Percentiles rank a stretch among this genome's conserved stretches.
phyloP scores from a whole-genome alignment of 306 rosid genomes.

The Inga laurina region DNA sequence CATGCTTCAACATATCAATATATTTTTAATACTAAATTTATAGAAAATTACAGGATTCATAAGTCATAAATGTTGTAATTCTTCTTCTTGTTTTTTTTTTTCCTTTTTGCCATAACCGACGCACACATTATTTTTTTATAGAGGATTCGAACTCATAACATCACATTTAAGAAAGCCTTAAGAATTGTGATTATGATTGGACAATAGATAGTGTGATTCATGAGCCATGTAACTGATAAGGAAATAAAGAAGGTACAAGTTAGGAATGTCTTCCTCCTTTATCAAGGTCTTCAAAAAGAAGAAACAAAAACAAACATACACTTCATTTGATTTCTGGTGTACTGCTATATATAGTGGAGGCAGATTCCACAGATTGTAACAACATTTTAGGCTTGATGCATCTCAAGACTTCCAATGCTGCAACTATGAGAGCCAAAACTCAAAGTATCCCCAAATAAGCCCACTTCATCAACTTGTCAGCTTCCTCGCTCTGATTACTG shows the following conservation, averaged over 20 bases:
- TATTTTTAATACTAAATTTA: no score
- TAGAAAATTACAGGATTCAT: no score
- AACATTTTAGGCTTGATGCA: constrained; percentile 18
- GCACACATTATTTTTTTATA: no score
- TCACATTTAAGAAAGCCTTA: no score
- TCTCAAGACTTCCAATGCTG: constrained; percentile 38
- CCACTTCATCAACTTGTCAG: constrained; percentile 44
- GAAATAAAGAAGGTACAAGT: no score
- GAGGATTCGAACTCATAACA: no score
- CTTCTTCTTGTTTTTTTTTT: no score
- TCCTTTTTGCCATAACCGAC: no score
- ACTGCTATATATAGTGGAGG: constrained; percentile 26
- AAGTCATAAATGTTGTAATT: background rate
- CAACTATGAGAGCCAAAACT: constrained; percentile 27
- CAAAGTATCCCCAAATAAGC: constrained; percentile 41
- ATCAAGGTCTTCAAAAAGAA: background rate
- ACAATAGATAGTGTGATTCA: no score
- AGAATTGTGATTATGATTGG: no score
- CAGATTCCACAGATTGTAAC: constrained; percentile 27
- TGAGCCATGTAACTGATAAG: no score
- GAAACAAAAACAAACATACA: background rate
- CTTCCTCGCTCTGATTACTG: constrained; percentile 14
- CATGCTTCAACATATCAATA: background rate
- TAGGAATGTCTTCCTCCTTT: background rate
- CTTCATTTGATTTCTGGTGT: background rate